Base-by-base conservation (phyloP, 2,329 filamentous ascomycete genomes). In the Fusarium illudens region DNA sequence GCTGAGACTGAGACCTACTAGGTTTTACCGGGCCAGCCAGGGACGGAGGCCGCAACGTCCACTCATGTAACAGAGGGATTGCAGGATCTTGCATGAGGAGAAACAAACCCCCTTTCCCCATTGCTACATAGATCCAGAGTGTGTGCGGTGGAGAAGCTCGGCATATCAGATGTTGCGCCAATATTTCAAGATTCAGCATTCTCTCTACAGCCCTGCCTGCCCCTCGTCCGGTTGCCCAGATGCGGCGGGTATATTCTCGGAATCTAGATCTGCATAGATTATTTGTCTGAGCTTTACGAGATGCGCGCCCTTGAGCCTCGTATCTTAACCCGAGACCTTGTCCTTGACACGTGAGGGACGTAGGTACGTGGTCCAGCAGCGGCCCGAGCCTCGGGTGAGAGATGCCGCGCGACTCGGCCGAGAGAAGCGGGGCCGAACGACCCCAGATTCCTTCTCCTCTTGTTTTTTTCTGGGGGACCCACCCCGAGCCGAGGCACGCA, bases 401-500 rank as follows among this genome's bases (percentile, higher is more conserved):
- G 9, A 8, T n/a, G 25, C 57, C 34, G 42, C 48, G 37, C 12
- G 57, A 68, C 61, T 72, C 68, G 70, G 70, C 70, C 70, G 70
- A 71, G 57, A 64, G 27, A 33, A 22, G 33, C 22, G 32, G 30
- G 60, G 51, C 42, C 19, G 25, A 62, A 66, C 66, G 25, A 62
- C 67, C 66, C 67, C 66, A 44, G 67, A 62, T 65, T 61, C 48
- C n/a, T n/a, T 60, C 33, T 27, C 48, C 37, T 29, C 33, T 29
- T 29, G 17, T 36, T 20, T 42, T 39, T 42, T 42, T 10, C n/a
- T n/a, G n/a, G n/a, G 49, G 22, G 37, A 49, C 58, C 66, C 67
- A 68, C 62, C 19, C 27, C 52, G 42, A 71, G 37, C 71, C 71
- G 71, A 73, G 71, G 68, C 53, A 55, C 29, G 49, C 34, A n/a